Evolutionary conservation across 2,329 filamentous ascomycete genomes (phyloP), one percentile per base, ranked within the genome.

Genomic region (Orbilia brochopaga): DNA sequence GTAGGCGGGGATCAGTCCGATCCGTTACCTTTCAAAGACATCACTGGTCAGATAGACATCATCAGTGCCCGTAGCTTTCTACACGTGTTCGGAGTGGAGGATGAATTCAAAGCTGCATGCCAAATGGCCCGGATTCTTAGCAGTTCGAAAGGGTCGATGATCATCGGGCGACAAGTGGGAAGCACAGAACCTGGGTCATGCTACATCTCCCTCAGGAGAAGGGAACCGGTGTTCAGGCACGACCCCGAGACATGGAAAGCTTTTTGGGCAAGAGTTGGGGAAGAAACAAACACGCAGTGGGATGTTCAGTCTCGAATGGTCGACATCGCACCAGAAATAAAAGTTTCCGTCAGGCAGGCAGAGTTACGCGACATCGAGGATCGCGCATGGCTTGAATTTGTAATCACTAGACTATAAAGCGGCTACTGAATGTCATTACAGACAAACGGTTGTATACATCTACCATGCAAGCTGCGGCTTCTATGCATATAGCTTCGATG

Each of bases 261-360:
- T 58, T 74, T 81, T 74, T 82, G 81, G 80, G 74, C 79, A 32
- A 51, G 30, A n/a, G 65, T 70, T 30, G 54, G 58, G n/a, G 53
- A 63, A n/a, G 40, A 44, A 2, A 70, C 65, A 1, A 42, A 50
- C 19, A 70, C 65, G 17, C 32, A 59, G 40, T 70, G 65, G 65
- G 54, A 70, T 19, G 59, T 70, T 19, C 58, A 70, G 24, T 58
- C 58, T n/a, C 21, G 48, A 30, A n/a, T 70, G 1, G 17, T 70
- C 2, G 65, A 70, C 27, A 37, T 70, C 23, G 7, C 46, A 40
- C 52, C 59, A 7, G 46, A 70, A n/a, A 7, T 63, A 15, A 58
- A 44, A 10, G 27, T 17, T 23, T 57, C 54, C 2, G 8, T 63
- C 15, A 21, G 42, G 5, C 32, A 56, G 21, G 52, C 46, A 3